Evolutionary conservation across 176 grass and related monocot genomes (phyloP).

Genomic region (Carex pumila): DNA sequence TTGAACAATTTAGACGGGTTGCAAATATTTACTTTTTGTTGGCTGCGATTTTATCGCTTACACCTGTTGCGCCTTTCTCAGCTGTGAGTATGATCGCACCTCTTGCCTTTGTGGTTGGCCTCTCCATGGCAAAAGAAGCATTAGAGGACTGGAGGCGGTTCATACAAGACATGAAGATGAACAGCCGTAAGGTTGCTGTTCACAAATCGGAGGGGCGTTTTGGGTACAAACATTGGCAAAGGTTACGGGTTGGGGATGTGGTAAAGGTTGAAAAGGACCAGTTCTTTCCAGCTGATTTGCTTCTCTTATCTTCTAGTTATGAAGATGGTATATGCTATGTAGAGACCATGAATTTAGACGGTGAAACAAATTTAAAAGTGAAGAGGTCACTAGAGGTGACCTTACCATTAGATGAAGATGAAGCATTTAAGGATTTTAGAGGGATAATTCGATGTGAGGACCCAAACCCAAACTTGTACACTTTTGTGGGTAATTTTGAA

Average conservation of each 20-base stretch:
- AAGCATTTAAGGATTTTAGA: conserved; percentile 62
- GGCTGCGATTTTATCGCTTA: conserved; percentile 82
- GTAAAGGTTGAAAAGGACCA: conserved; percentile 96
- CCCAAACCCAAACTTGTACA: conserved; percentile 90
- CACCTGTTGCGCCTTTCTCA: conserved; percentile 78
- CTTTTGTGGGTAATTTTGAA: conserved; percentile 81
- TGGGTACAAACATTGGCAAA: conserved; percentile 57
- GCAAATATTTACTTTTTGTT: conserved; percentile 95
- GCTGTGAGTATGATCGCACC: conserved; percentile 80
- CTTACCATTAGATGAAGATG: conserved; percentile 65
- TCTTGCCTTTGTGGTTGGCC: conserved; percentile 73
- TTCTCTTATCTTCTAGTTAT: conserved; percentile 78
- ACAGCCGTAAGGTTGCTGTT: conserved; percentile 59
- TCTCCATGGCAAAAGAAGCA: conserved; percentile 90
- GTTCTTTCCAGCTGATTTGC: conserved; percentile 87
- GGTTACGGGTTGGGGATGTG: conserved; percentile 76
- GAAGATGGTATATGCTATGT: conserved; percentile 98
- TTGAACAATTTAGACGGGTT: conserved; percentile 94
- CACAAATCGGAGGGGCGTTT: conserved; percentile 62
- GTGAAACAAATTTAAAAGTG: conserved; percentile 94
- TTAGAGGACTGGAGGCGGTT: conserved; percentile 93
- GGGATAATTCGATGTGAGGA: conserved; percentile 78
- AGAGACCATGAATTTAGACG: conserved; percentile 98
- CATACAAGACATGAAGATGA: conserved; percentile 96
- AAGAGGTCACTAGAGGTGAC: conserved; percentile 91